Conservation (phyloP, 495 filamentous ascomycete genomes). For the Aspergillus bridgeri region DNA sequence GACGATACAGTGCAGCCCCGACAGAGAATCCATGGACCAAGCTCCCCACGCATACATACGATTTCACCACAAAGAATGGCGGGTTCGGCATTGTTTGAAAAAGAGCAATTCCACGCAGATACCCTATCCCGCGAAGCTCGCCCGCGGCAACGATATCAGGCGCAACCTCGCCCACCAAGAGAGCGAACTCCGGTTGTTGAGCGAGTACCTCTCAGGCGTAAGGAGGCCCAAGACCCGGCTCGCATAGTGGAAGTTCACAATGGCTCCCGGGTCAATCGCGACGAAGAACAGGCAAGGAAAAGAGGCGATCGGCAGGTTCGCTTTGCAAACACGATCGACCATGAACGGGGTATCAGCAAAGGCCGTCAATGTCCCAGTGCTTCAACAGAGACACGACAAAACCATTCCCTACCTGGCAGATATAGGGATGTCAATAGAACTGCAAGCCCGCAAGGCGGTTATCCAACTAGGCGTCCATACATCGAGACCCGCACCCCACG, state of each 20-base stretch:
- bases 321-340: conserved; percentile 15
- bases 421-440: background rate
- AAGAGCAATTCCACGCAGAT: background rate
- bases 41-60: background rate
- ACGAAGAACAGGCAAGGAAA: conserved; percentile 7
- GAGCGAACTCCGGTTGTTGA: conserved; percentile 22
- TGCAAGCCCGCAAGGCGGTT: background rate
- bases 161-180: conserved; percentile 16
- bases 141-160: conserved; percentile 1
- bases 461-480: background rate
- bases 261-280: background rate
- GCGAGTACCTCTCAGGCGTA: conserved; percentile 16
- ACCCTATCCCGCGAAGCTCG: background rate
- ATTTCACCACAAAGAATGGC: background rate
- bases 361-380: background rate
- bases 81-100: background rate
- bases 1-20: background rate
- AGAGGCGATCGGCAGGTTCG: conserved; percentile 13
- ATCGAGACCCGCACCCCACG: background rate
- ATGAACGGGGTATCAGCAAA: conserved; percentile 6
- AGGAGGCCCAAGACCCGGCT: background rate
- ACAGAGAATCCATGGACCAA: conserved; percentile 1
- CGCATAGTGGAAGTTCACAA: conserved; percentile 19
- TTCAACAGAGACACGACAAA: background rate
- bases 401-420: background rate